Evolutionary conservation across 345 rosid species (phyloP), one percentile per base, ranked within the genome.

Genomic region (Citrus reticulata): DNA sequence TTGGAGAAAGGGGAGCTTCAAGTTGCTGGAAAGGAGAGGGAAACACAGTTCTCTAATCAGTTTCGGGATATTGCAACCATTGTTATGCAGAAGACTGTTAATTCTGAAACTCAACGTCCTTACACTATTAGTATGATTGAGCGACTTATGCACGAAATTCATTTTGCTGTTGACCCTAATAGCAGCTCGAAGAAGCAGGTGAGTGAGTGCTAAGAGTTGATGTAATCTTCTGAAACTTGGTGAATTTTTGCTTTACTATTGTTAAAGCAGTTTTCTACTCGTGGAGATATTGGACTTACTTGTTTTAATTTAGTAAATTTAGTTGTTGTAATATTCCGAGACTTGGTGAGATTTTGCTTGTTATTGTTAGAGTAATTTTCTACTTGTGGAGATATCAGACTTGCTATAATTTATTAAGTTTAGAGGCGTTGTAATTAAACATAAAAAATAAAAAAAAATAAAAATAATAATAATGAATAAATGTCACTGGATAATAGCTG

Each of bases 11-110:
- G 99, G 55, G 99, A 96, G 86, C 97, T 96, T 79, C 98, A 96
- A 83, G 91, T 96, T 84, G 99, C 99, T 13, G 99, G 98, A 32
- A 95, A 95, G 86, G 99, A 94, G 86, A 87, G 98, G 88, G 99
- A 95, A 67, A 89, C 93, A 10, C 98, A 95, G 83, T 87, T 92
- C 3, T 87, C 97, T 0, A 96, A 90, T 85, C 98, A 94, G 91
- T 96, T 96, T 84, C 88, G 98, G 59, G 99, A 96, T 84, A 91
- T 94, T 65, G 97, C 99, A 6, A 91, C 97, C 0, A 94, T 94
- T 81, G 93, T 96, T 70, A 91, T 96, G 99, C 95, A 96, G 89
- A 96, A 93, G 85, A 94, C 99, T 1, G 81, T 94, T 75, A 96
- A 96, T 87, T 85, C 98, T n/a, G 98, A 94, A 77, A 96, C 97